These are phyloP conservation scores for Aureobasidium namibiae DNA, from an alignment of 2,329 filamentous ascomycete genomes.

Conservation along the genomic window DNA sequence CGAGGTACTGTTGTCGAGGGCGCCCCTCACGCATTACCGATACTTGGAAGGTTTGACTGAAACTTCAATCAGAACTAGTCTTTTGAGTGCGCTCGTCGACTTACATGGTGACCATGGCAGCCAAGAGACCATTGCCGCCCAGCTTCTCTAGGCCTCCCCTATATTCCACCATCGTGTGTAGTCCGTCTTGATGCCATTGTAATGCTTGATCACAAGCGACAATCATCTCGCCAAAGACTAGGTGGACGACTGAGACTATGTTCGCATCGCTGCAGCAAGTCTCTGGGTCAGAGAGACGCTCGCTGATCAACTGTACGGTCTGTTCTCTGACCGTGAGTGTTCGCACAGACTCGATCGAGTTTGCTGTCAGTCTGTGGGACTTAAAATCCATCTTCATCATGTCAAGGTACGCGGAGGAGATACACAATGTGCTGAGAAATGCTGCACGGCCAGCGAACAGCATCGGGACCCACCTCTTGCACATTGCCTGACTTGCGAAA, in stretches of 20 bases:
- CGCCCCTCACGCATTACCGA: background rate
- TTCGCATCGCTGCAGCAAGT: slow-evolving; percentile 22
- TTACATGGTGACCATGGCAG: slow-evolving; percentile 11
- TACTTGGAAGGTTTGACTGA: slow-evolving; percentile 1
- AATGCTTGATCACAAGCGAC: slow-evolving; percentile 20
- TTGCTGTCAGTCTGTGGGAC: background rate
- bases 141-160: slow-evolving; percentile 24
- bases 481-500: slow-evolving; percentile 23
- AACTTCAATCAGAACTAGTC: background rate
- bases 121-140: slow-evolving; percentile 18
- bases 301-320: slow-evolving; percentile 19
- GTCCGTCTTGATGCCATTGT: slow-evolving; percentile 22
- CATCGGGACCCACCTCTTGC: slow-evolving; percentile 22
- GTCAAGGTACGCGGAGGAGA: slow-evolving; percentile 26
- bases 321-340: slow-evolving; percentile 10
- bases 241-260: slow-evolving; percentile 25
- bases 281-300: slow-evolving; percentile 20
- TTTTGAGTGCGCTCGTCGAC: background rate
- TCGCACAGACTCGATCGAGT: slow-evolving; percentile 5
- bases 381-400: slow-evolving; percentile 21
- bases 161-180: slow-evolving; percentile 22
- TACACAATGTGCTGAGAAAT: slow-evolving; percentile 25
- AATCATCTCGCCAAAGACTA: slow-evolving; percentile 25
- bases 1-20: slow-evolving; percentile 2
- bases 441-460: slow-evolving; percentile 20